Percentiles rank a stretch among this genome's conserved stretches.
These are phyloP conservation scores for Candida golubevii DNA, from an alignment of 805 yeast species.

Conservation along the genomic window DNA sequence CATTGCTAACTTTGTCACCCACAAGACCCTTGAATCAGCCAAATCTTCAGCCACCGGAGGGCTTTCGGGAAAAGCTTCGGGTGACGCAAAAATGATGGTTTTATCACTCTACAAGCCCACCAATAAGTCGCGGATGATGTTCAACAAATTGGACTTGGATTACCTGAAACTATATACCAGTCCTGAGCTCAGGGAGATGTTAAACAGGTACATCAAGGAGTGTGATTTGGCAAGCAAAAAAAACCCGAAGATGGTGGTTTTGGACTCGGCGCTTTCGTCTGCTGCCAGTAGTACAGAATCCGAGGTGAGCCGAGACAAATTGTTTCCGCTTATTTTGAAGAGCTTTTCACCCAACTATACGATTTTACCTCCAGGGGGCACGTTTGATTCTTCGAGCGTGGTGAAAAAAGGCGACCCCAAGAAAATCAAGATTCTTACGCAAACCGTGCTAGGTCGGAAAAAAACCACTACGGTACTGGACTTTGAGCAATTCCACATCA, in stretches of 20 bases:
- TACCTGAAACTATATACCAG: constrained; percentile 45
- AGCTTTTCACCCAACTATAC: constrained; percentile 49
- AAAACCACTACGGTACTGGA: constrained; percentile 68
- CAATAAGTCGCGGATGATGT: constrained; percentile 42
- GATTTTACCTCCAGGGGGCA: constrained; percentile 44
- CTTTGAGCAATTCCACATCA: constrained; percentile 63
- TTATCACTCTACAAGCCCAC: constrained; percentile 56
- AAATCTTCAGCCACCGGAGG: constrained; percentile 14
- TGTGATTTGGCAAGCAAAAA: constrained; percentile 47
- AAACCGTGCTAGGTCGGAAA: constrained; percentile 78
- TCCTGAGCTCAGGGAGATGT: constrained; percentile 48
- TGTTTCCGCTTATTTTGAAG: constrained; percentile 41
- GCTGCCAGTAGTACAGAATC: constrained; percentile 32
- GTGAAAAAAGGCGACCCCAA: constrained; percentile 62
- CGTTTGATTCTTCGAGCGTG: constrained; percentile 2
- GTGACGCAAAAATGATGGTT: constrained; percentile 24
- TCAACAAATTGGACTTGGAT: constrained; percentile 38
- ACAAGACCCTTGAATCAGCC: constrained; percentile 35
- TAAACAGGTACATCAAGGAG: constrained; percentile 53
- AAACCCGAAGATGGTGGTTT: constrained; percentile 49
- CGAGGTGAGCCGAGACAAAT: constrained; percentile 38
- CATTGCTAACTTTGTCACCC: constrained; percentile 62
- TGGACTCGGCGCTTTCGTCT: constrained; percentile 52
- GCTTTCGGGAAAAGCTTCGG: constrained; percentile 22
- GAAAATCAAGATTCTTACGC: constrained; percentile 59